Percentiles rank a stretch among this genome's conserved stretches.
Evolutionary conservation across 2,329 filamentous ascomycete genomes (phyloP).

Genomic region (Beauveria sp.): DNA sequence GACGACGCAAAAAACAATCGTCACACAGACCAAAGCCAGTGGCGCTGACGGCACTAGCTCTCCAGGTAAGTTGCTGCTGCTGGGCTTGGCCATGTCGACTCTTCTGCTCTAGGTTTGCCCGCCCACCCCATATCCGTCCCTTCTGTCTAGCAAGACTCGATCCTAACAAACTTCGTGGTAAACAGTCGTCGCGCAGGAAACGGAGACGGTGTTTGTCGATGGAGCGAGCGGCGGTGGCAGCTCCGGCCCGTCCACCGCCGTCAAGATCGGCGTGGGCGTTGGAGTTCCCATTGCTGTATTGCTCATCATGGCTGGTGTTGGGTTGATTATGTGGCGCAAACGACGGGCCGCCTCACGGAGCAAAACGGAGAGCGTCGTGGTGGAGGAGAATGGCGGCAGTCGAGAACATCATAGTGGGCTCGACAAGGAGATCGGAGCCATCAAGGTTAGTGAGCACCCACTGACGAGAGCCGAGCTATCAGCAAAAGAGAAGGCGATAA

Average conservation of each 20-base stretch:
- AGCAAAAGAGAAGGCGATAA: neutral
- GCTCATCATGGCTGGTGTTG: neutral
- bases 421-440: neutral
- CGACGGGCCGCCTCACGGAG: neutral
- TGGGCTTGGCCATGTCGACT: conserved; percentile 10
- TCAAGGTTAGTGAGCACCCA: neutral
- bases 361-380: neutral
- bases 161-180: neutral
- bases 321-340: neutral
- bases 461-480: neutral
- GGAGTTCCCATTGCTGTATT: neutral
- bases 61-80: conserved; percentile 23
- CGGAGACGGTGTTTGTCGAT: conserved; percentile 3
- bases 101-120: conserved; percentile 7
- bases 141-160: neutral
- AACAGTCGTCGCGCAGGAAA: conserved; percentile 2
- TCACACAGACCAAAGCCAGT: conserved; percentile 20
- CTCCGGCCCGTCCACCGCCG: neutral
- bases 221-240: neutral
- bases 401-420: neutral
- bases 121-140: neutral
- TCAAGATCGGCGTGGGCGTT: conserved; percentile 1
- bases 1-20: conserved; percentile 18
- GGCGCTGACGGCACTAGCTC: conserved; percentile 17
- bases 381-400: neutral